Conservation (phyloP, 2,329 filamentous ascomycete genomes). For the Neonectria coccinea region DNA sequence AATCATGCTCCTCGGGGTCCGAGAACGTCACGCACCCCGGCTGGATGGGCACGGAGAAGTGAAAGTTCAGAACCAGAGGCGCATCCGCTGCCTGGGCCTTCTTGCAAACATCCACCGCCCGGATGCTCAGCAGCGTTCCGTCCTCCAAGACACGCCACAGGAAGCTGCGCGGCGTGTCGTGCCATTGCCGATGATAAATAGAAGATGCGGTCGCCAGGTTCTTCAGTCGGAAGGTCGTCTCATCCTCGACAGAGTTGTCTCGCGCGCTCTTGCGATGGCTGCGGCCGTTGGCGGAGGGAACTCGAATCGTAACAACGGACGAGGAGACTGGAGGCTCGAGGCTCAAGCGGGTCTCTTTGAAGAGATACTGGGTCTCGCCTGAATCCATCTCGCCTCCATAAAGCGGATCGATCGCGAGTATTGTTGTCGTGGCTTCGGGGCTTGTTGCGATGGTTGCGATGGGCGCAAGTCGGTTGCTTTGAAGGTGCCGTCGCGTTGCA, state of each 20-base stretch:
- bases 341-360: conserved; percentile 88
- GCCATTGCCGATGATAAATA: conserved; percentile 84
- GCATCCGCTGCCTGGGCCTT: conserved; percentile 74
- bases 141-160: conserved; percentile 91
- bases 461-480: conserved; percentile 44
- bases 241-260: conserved; percentile 68
- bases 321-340: conserved; percentile 78
- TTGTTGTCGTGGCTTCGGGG: conserved; percentile 27
- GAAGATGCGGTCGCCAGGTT: conserved; percentile 83
- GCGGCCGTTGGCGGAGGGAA: conserved; percentile 66
- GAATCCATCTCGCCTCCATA: conserved; percentile 78
- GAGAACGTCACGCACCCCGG: conserved; percentile 84
- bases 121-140: conserved; percentile 82
- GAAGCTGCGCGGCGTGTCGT: conserved; percentile 83
- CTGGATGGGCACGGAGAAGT: conserved; percentile 79
- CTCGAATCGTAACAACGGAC: conserved; percentile 77
- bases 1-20: conserved; percentile 82
- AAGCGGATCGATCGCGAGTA: conserved; percentile 41
- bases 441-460: conserved; percentile 38
- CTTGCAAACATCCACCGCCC: conserved; percentile 83
- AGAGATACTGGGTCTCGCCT: conserved; percentile 73
- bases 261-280: conserved; percentile 54
- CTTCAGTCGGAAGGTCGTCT: conserved; percentile 77
- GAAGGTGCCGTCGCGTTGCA: conserved; percentile 47
- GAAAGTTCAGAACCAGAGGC: conserved; percentile 80